Evolutionary conservation across 2,329 filamentous ascomycete genomes (phyloP).

Genomic region (Calonectria pseudoreteaudii): DNA sequence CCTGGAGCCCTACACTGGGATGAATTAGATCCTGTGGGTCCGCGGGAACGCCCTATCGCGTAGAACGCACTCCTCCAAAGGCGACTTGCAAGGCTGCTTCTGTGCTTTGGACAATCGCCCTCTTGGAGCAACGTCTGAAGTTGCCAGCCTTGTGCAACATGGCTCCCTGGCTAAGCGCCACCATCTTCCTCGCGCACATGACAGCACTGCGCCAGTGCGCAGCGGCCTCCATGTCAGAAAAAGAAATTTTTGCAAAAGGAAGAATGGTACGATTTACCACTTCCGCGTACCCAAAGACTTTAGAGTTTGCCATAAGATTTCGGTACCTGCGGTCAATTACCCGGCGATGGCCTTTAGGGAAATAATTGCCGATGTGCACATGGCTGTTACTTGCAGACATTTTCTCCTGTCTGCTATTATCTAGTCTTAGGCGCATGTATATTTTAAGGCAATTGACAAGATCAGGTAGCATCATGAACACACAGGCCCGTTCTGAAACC

Average conservation of each 20-base stretch:
- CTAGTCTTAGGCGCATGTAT: neutral
- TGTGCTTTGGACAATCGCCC: neutral
- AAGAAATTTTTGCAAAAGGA: neutral
- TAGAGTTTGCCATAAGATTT: neutral
- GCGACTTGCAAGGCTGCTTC: conserved; percentile 3
- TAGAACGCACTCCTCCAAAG: neutral
- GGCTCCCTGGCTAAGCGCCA: conserved; percentile 2
- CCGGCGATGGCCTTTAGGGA: neutral
- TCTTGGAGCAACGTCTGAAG: neutral
- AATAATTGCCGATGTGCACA: neutral
- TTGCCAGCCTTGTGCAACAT: neutral
- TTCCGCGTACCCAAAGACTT: neutral
- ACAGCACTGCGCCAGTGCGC: conserved; percentile 1
- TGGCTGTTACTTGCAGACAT: neutral
- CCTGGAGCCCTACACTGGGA: neutral
- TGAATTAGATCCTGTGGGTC: conserved; percentile 6
- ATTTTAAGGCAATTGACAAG: neutral
- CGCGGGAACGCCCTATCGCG: conserved; percentile 1
- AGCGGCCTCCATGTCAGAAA: neutral
- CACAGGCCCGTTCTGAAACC: neutral
- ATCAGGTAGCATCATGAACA: neutral
- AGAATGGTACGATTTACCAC: neutral
- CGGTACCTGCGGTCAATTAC: neutral
- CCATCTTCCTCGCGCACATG: neutral
- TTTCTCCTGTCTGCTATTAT: neutral